These are phyloP conservation scores for Zymoseptoria ardabiliae DNA, from an alignment of 2,329 filamentous ascomycete genomes.

Conservation along the genomic window DNA sequence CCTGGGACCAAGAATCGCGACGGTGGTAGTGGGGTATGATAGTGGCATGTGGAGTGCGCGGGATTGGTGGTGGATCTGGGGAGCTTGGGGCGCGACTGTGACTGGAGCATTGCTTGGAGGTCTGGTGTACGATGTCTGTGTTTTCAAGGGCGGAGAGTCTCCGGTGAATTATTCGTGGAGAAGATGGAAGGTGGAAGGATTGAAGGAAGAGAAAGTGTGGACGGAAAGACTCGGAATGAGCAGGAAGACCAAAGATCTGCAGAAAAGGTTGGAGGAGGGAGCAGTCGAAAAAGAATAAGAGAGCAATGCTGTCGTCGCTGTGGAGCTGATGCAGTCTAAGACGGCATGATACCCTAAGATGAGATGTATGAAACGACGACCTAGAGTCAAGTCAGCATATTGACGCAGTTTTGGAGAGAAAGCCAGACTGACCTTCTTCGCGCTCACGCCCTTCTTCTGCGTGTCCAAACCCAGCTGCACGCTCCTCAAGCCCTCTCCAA, in stretches of 20 bases:
- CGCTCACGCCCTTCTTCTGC: slow-evolving; percentile 34
- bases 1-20: slow-evolving; percentile 44
- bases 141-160: slow-evolving; percentile 44
- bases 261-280: slow-evolving; percentile 13
- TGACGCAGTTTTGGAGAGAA: too few relatives aligned
- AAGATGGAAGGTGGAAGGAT: slow-evolving; percentile 18
- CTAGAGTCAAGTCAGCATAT: neutral
- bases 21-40: slow-evolving; percentile 41
- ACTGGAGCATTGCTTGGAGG: slow-evolving; percentile 38
- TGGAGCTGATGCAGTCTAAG: too few relatives aligned
- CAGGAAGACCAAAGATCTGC: slow-evolving; percentile 11
- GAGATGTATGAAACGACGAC: too few relatives aligned
- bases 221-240: slow-evolving; percentile 12
- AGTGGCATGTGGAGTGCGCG: slow-evolving; percentile 26
- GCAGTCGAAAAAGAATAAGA: neutral
- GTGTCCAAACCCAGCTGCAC: slow-evolving; percentile 33
- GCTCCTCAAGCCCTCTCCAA: slow-evolving; percentile 32
- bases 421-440: slow-evolving; percentile 31
- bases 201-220: slow-evolving; percentile 17
- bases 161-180: slow-evolving; percentile 44
- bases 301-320: too few relatives aligned
- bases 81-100: slow-evolving; percentile 36
- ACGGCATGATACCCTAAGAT: too few relatives aligned
- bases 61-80: slow-evolving; percentile 43
- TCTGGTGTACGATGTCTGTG: slow-evolving; percentile 44